Conservation (phyloP, 129 eudicot genomes). For the Flaveria linearis region DNA sequence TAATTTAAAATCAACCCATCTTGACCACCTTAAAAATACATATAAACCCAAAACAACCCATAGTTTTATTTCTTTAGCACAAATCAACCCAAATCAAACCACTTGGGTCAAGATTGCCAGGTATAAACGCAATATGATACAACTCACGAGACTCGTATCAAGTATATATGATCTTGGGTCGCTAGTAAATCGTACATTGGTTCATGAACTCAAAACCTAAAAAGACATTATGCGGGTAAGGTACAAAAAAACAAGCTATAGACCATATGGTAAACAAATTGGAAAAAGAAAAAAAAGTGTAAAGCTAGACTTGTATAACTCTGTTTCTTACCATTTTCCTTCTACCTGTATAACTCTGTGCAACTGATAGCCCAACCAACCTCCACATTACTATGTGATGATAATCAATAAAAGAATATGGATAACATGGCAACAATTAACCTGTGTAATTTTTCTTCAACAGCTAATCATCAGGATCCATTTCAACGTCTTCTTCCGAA, state of each 20-base stretch:
- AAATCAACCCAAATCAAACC: too few relatives aligned
- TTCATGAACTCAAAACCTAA: conserved; percentile 28
- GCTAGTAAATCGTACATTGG: conserved; percentile 22
- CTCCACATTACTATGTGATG: conserved; percentile 20
- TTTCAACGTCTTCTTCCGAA: conserved; percentile 82
- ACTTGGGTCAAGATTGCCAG: too few relatives aligned
- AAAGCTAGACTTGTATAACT: conserved; percentile 10
- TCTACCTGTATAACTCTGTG: conserved; percentile 34
- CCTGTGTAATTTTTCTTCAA: conserved; percentile 15
- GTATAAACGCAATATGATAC: background rate
- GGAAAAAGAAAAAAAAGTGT: background rate
- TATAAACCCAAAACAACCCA: too few relatives aligned
- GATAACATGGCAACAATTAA: conserved; percentile 1
- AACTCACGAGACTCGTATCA: background rate
- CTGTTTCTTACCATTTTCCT: conserved; percentile 15
- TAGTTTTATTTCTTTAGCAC: too few relatives aligned
- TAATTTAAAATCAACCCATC: too few relatives aligned
- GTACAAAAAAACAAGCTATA: conserved; percentile 2
- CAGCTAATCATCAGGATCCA: conserved; percentile 87
- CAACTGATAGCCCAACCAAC: conserved; percentile 26
- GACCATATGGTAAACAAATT: conserved; percentile 7
- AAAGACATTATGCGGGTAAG: conserved; percentile 31
- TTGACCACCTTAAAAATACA: too few relatives aligned
- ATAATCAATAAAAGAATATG: conserved; percentile 40
- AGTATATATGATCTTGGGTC: conserved; percentile 8